Base-by-base conservation (phyloP, 495 filamentous ascomycete species). In the Elaphomyces granulatus region DNA sequence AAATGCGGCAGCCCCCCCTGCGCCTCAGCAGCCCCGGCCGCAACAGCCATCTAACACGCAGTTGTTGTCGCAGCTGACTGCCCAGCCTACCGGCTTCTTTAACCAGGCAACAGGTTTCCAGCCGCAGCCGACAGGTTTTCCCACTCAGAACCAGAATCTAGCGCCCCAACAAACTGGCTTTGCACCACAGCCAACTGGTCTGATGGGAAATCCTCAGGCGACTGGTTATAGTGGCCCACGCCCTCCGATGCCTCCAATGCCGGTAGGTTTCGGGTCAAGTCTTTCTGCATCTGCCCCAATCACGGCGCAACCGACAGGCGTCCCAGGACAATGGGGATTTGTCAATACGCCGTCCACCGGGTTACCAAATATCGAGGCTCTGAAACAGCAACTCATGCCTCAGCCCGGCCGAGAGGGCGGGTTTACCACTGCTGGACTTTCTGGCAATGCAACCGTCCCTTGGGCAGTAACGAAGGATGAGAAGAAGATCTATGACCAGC, bases 391-490 rank as follows among this genome's bases (percentile, higher is more conserved):
- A 50, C 94, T 99, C 72, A 96, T 99, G 90, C 92, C 92, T 7
- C 90, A 96, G 50, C 77, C 81, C 42, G 92, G 92, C 19, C 80
- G 92, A 4, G 92, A 95, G 59, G 80, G 83, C 45, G 84, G 83
- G 4, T 96, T 84, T 49, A 88, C 80, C n/a, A 87, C 87, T 10
- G 67, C 75, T 41, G 87, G 87, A 6, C 67, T 99, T 18, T 80
- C 81, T 20, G 92, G 92, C 36, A 96, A 92, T 65, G 92, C 92
- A 6, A 83, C 79, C 4, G 87, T 99, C 52, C 88, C 92, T 2
- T 99, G 88, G 90, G 90, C 92, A 17, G 88, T 99, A 39, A 99
- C 92, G 6, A 99, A 99, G 58, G 84, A 93, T 46, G 92, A 99
- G 60, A 99, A 99, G 67, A 88, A 83, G 41, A 80, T 90, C 38